phyloP scores from a whole-genome alignment of 306 rosid species.

The Adenanthera pavonina region DNA sequence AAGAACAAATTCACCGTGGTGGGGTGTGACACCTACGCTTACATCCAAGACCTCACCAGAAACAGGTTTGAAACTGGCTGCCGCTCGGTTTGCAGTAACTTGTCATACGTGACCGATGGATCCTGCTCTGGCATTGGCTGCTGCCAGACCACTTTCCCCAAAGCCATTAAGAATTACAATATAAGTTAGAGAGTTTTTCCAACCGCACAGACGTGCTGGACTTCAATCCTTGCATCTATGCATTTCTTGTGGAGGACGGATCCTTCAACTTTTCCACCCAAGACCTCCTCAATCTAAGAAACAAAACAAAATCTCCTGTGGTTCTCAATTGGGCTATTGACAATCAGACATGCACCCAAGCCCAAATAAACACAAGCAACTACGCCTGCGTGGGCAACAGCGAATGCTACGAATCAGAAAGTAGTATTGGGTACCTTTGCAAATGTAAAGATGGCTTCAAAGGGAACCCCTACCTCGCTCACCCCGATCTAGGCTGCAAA shows the following conservation, averaged over 20 bases:
- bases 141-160: not conserved
- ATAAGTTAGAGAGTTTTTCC: rapidly evolving
- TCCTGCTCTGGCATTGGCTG: constrained; percentile 2
- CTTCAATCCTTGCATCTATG: constrained; percentile 46
- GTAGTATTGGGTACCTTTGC: constrained; percentile 36
- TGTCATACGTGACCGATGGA: not conserved
- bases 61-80: not conserved
- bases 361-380: not conserved
- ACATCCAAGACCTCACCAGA: not conserved
- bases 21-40: not conserved
- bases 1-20: not conserved
- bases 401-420: not conserved
- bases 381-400: constrained; percentile 11
- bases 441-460: constrained; percentile 29
- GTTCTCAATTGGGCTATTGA: constrained; percentile 56
- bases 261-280: constrained; percentile 2
- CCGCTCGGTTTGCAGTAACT: not conserved
- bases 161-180: not conserved
- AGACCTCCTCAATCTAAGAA: constrained; percentile 8
- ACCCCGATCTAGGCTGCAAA: constrained; percentile 20
- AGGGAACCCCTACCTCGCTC: constrained; percentile 42
- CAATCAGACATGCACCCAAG: constrained; percentile 37
- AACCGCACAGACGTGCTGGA: rapidly evolving
- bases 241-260: constrained; percentile 32
- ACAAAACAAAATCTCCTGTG: not conserved